Evolutionary conservation across 1,284 basidiomycete species (phyloP), one percentile per base, ranked within the genome.

Genomic region (Irpex sp.): DNA sequence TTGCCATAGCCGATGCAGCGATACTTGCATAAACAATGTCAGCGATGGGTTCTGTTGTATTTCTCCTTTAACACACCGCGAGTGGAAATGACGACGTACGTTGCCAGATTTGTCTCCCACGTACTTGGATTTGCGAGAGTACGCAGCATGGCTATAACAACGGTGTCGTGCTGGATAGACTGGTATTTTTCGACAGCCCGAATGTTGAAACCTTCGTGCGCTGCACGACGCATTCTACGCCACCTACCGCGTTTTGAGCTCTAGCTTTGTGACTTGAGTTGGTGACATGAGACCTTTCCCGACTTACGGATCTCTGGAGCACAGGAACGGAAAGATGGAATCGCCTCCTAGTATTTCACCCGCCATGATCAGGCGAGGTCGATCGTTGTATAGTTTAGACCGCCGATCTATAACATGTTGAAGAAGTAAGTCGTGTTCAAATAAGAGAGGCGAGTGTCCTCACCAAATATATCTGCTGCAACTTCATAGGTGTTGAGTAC

Each of bases 311-410:
- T 51, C 21, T 9, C 40, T 15, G 17, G 17, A n/a, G 4, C 13
- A 9, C 54, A 56, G 13, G 15, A 34, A 17, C 26, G 26, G 26
- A 26, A 26, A 26, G 26, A 26, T 26, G 26, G 34, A 11, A 56
- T 26, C 54, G 8, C 54, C 34, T 9, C n/a, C 31, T 5, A 61
- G 21, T 26, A 89, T 76, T 64, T 89, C 70, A 15, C 67, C 66
- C 56, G 75, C 76, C 87, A 89, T 89, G 49, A 85, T 76, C 17
- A 88, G 74, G 37, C 76, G 76, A 0, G 86, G 85, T 65, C 85
- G 87, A 72, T 89, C 86, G 7, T 85, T 83, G 70, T 88, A 89
- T 56, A 87, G 83, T 5, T 77, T 75, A 3, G 85, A 84, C 21
- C 84, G 81, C 6, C 54, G 54, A 31, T 56, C 54, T 56, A 21